phyloP scores from a whole-genome alignment of 495 filamentous ascomycete genomes.

The Glarea lozoyensis region DNA sequence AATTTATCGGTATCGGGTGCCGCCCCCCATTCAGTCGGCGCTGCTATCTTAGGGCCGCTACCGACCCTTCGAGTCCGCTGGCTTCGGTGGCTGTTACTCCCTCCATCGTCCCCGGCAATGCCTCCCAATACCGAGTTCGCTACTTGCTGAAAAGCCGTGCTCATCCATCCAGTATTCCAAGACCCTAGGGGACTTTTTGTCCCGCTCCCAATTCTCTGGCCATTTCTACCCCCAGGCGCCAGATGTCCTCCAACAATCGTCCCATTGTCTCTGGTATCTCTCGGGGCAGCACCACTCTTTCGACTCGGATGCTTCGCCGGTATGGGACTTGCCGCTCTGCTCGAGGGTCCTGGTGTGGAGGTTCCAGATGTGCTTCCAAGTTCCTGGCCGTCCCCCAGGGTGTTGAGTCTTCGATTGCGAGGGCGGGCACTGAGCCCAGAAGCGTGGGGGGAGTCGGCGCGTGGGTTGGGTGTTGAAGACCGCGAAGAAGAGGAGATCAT shows the following conservation, averaged over 20 bases:
- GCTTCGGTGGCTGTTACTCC: neutral
- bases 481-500: constrained; percentile 13
- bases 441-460: constrained; percentile 1
- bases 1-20: constrained; percentile 21
- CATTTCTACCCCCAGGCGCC: constrained; percentile 9
- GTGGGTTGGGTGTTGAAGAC: neutral
- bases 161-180: constrained; percentile 15
- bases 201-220: constrained; percentile 7
- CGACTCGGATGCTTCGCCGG: constrained; percentile 18
- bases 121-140: constrained; percentile 25
- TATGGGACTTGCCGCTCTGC: constrained; percentile 19
- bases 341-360: constrained; percentile 7
- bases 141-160: constrained; percentile 22
- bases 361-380: constrained; percentile 13
- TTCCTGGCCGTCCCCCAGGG: constrained; percentile 14
- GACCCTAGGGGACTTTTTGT: constrained; percentile 3
- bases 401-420: constrained; percentile 15
- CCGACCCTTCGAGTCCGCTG: constrained; percentile 3
- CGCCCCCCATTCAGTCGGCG: constrained; percentile 20
- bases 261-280: constrained; percentile 5
- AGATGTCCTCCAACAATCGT: constrained; percentile 19
- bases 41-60: constrained; percentile 3
- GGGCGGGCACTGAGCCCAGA: constrained; percentile 9
- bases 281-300: neutral
- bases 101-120: constrained; percentile 7